phyloP scores from a whole-genome alignment of 1,284 basidiomycete species.

The Trichosporon faecale region DNA sequence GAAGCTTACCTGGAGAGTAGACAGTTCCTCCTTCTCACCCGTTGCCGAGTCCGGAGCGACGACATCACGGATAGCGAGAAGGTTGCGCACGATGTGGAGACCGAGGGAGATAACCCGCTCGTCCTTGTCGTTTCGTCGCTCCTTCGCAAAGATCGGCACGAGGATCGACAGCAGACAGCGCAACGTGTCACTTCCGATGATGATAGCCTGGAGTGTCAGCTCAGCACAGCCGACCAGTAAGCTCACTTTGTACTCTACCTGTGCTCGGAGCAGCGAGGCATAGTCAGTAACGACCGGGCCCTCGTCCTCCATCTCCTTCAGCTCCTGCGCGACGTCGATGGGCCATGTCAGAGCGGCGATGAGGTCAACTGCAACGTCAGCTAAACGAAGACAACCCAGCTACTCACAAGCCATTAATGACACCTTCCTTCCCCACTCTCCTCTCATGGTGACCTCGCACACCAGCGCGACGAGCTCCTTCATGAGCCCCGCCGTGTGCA shows the following conservation, averaged over 20 bases:
- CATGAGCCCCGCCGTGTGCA: conserved; percentile 76
- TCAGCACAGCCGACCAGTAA: not conserved
- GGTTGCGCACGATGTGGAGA: conserved; percentile 84
- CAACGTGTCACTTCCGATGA: conserved; percentile 61
- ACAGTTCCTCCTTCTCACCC: conserved; percentile 70
- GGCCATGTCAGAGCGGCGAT: conserved; percentile 97
- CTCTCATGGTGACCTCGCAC: conserved; percentile 65
- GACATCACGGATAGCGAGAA: conserved; percentile 82
- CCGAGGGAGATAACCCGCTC: conserved; percentile 80
- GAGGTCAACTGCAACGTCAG: conserved; percentile 61
- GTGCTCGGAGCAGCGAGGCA: conserved; percentile 71
- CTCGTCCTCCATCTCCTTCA: conserved; percentile 72
- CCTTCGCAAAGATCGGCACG: conserved; percentile 66
- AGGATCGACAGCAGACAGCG: conserved; percentile 66
- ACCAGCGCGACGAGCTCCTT: conserved; percentile 85
- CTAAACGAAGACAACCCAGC: not conserved
- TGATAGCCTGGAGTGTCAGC: conserved; percentile 53
- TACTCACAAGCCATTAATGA: conserved; percentile 69
- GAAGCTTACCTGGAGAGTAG: conserved; percentile 61
- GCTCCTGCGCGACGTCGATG: conserved; percentile 84
- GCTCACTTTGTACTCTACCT: conserved; percentile 77
- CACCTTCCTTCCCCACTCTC: conserved; percentile 63
- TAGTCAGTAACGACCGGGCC: conserved; percentile 78
- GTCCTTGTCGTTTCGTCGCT: conserved; percentile 69
- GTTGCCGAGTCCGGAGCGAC: conserved; percentile 65